Percentiles rank a stretch among this genome's conserved stretches.
Conservation (phyloP, 179 eudicot species). For the Heliamphora ciliata region DNA sequence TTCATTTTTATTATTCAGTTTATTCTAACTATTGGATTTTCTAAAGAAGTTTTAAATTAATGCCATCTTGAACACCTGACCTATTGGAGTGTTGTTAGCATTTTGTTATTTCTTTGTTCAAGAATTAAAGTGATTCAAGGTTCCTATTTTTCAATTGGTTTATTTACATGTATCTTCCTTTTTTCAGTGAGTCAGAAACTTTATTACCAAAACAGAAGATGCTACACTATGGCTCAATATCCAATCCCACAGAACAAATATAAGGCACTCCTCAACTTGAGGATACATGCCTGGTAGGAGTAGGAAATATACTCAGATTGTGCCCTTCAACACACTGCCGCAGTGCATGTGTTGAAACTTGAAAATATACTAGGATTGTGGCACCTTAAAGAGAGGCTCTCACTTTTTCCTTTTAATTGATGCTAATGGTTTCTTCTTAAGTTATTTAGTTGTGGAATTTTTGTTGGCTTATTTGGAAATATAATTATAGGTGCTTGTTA, state of each 20-base stretch:
- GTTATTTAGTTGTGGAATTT: background rate
- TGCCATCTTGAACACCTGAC: too few species aligned
- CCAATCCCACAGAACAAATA: too few species aligned
- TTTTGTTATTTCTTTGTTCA: background rate
- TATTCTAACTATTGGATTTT: too few species aligned
- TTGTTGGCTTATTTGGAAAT: background rate
- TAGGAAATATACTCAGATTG: background rate
- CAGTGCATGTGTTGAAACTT: background rate
- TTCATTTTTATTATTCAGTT: too few species aligned
- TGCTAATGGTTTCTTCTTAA: background rate
- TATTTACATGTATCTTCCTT: background rate
- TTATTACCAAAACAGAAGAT: too few species aligned
- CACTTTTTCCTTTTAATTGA: background rate
- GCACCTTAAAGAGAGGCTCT: too few species aligned
- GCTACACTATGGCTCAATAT: too few species aligned
- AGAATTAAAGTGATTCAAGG: background rate
- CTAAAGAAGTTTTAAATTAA: too few species aligned
- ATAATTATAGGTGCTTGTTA: background rate
- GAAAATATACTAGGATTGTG: too few species aligned
- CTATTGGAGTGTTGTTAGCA: too few species aligned
- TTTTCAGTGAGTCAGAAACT: background rate
- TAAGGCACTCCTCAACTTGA: too few species aligned
- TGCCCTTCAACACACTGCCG: background rate
- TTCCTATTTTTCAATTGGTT: background rate
- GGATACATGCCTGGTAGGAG: too few species aligned